These are phyloP conservation scores for Dictyostelium citrinum DNA, from an alignment of 78 protist species.

Conservation along the genomic window DNA sequence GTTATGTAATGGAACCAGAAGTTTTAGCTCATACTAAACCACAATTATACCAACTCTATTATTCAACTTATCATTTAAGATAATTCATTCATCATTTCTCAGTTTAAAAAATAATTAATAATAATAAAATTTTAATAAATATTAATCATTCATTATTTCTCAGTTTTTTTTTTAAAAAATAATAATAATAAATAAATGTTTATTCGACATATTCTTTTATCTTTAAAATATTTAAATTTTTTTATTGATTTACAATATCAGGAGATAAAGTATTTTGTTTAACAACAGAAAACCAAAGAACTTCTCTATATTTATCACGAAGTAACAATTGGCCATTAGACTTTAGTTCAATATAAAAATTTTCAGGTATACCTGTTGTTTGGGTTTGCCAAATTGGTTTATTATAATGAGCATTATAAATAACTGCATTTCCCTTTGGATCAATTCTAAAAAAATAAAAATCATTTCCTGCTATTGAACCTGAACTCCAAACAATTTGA, in stretches of 20 bases:
- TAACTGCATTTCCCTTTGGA: background rate
- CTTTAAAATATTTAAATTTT: no score
- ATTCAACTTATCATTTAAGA: conserved; percentile 14
- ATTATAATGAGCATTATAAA: background rate
- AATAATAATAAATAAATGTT: no score
- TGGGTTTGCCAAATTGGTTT: background rate
- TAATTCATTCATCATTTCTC: background rate
- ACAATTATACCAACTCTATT: conserved; percentile 35
- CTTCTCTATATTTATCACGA: background rate
- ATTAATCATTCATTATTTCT: no score
- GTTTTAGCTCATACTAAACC: conserved; percentile 32
- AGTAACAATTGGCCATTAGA: background rate
- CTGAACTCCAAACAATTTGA: background rate
- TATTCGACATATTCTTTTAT: no score
- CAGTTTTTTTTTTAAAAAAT: no score
- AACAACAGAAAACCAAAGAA: background rate
- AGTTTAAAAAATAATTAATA: background rate
- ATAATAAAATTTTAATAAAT: background rate
- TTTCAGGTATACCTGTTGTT: background rate
- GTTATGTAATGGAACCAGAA: conserved; percentile 82
- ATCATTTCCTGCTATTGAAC: background rate
- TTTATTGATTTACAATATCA: background rate
- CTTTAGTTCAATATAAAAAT: background rate
- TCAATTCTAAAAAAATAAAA: background rate
- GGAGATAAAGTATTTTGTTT: background rate